Percentiles rank a stretch among this genome's conserved stretches.
These are phyloP conservation scores for Avena sativa DNA, from an alignment of 176 grass and related monocot genomes.

Conservation along the genomic window DNA sequence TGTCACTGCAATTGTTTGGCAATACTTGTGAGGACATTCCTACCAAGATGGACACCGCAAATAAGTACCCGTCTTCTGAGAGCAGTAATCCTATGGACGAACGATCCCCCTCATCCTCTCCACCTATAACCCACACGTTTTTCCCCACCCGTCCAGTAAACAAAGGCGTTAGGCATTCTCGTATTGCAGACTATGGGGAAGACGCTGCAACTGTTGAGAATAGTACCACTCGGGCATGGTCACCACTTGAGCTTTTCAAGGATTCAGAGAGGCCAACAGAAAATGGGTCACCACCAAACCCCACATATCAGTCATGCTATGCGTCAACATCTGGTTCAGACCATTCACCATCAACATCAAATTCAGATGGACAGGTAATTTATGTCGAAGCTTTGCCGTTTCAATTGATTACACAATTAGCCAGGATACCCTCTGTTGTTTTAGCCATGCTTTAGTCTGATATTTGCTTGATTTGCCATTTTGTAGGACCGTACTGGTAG, in stretches of 20 bases:
- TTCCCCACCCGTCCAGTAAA: conserved; percentile 79
- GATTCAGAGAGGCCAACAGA: conserved; percentile 59
- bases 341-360: conserved; percentile 91
- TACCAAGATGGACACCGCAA: conserved; percentile 65
- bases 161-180: conserved; percentile 49
- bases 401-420: conserved; percentile 19
- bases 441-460: conserved; percentile 1
- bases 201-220: conserved; percentile 67
- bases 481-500: conserved; percentile 90
- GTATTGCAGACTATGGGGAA: conserved; percentile 64
- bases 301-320: conserved; percentile 60
- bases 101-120: conserved; percentile 87
- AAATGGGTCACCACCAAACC: conserved; percentile 59
- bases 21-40: conserved; percentile 54
- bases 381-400: conserved; percentile 16
- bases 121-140: conserved; percentile 81
- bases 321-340: conserved; percentile 92
- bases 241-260: conserved; percentile 73
- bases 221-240: conserved; percentile 69
- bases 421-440: neutral
- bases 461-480: conserved; percentile 21
- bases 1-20: conserved; percentile 78
- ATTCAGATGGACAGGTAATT: conserved; percentile 91
- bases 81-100: conserved; percentile 96
- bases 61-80: conserved; percentile 95